These are phyloP conservation scores for Saccharomycopsis phalli DNA, from an alignment of 1,139 yeast genomes.

Conservation along the genomic window DNA sequence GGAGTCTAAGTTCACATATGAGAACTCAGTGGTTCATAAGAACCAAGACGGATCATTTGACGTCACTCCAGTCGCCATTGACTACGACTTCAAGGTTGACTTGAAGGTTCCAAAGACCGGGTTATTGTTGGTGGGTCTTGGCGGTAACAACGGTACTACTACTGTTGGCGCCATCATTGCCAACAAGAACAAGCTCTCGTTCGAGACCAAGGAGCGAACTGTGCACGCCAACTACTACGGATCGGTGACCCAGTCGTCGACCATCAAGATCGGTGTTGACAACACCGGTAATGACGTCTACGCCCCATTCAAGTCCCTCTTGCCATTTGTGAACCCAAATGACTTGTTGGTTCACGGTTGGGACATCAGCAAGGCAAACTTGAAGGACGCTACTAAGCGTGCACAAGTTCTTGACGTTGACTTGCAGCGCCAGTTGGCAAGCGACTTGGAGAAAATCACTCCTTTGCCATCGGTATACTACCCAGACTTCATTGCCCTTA, in stretches of 20 bases:
- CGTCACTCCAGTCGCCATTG: constrained; percentile 65
- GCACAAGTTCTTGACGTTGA: constrained; percentile 82
- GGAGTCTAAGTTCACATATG: constrained; percentile 63
- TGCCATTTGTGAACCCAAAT: constrained; percentile 85
- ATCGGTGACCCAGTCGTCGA: constrained; percentile 91
- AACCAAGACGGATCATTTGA: constrained; percentile 40
- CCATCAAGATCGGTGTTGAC: constrained; percentile 85
- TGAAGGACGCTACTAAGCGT: constrained; percentile 75
- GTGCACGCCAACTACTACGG: constrained; percentile 86
- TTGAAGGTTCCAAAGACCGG: constrained; percentile 81
- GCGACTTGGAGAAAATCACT: constrained; percentile 50
- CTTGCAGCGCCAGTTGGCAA: constrained; percentile 68
- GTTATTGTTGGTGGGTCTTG: constrained; percentile 83
- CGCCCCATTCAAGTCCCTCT: constrained; percentile 83
- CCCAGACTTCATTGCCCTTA: constrained; percentile 94
- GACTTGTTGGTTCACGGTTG: constrained; percentile 90
- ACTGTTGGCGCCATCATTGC: constrained; percentile 79
- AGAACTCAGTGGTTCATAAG: constrained; percentile 51
- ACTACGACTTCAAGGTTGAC: constrained; percentile 82
- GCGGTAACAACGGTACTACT: constrained; percentile 96
- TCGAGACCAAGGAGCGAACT: constrained; percentile 76
- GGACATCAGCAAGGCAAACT: constrained; percentile 73
- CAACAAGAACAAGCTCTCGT: constrained; percentile 68
- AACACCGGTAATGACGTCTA: constrained; percentile 72
- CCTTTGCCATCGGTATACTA: constrained; percentile 87